Conservation (phyloP, 352 stramenopile species). For the Phytopythium boreale region DNA sequence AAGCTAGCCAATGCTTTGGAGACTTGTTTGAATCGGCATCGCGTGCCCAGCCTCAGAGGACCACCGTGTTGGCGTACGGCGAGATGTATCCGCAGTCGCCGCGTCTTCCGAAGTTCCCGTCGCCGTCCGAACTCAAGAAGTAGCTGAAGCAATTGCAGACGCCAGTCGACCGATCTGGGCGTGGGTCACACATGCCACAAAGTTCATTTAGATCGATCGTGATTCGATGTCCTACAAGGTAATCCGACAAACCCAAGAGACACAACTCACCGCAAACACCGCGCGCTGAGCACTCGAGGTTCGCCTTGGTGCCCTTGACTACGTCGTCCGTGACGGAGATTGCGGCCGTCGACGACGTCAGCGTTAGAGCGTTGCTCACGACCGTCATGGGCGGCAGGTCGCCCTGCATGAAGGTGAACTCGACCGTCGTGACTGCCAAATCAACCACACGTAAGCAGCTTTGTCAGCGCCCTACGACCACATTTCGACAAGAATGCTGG, state of each 20-base stretch:
- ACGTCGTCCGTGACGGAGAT: slow-evolving; percentile 27
- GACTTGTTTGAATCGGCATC: neutral
- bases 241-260: neutral
- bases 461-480: neutral
- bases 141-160: slow-evolving; percentile 71
- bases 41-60: neutral
- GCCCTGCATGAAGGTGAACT: slow-evolving; percentile 73
- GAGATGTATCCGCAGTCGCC: slow-evolving; percentile 91
- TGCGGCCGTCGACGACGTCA: slow-evolving; percentile 21
- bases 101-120: slow-evolving; percentile 66
- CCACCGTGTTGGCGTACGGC: slow-evolving; percentile 48
- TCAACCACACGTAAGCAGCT: neutral
- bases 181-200: neutral
- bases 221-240: neutral
- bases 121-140: slow-evolving; percentile 73
- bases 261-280: slow-evolving; percentile 60
- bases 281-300: slow-evolving; percentile 67
- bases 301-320: slow-evolving; percentile 70
- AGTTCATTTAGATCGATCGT: neutral
- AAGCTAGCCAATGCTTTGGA: neutral
- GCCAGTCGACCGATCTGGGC: slow-evolving; percentile 53
- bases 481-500: neutral
- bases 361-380: slow-evolving; percentile 33
- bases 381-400: slow-evolving; percentile 45
- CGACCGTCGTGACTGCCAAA: slow-evolving; percentile 41